Evolutionary conservation across 768 basidiomycete genomes (phyloP).

Genomic region (Psilocybe tampanensis): DNA sequence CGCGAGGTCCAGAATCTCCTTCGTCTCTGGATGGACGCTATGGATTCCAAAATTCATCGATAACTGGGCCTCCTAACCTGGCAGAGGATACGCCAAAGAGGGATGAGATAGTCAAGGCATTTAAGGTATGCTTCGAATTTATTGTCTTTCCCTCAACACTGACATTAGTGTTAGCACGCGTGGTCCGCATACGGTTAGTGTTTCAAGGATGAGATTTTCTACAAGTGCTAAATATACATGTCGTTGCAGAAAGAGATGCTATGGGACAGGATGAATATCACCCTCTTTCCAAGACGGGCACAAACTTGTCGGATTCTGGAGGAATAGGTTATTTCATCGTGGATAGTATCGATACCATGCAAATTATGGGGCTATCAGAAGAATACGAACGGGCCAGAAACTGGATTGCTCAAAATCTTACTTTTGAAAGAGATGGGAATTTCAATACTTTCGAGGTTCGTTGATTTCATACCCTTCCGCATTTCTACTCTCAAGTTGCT

Average conservation of each 20-base stretch:
- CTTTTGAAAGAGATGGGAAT: slow-evolving; percentile 78
- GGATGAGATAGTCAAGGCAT: slow-evolving; percentile 75
- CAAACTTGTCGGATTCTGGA: slow-evolving; percentile 76
- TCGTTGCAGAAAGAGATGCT: slow-evolving; percentile 74
- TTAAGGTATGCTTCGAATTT: slow-evolving; percentile 55
- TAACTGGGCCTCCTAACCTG: slow-evolving; percentile 8
- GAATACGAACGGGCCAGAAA: slow-evolving; percentile 80
- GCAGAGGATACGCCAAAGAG: slow-evolving; percentile 42
- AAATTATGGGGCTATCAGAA: slow-evolving; percentile 80
- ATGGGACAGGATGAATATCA: slow-evolving; percentile 95
- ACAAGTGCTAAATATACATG: not conserved
- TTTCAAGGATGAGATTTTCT: no score
- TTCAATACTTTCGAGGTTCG: slow-evolving; percentile 89
- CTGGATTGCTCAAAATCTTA: slow-evolving; percentile 73
- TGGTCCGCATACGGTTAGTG: slow-evolving; percentile 83
- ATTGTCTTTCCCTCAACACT: not conserved
- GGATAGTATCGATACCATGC: slow-evolving; percentile 88
- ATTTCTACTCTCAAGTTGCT: slow-evolving; percentile 53
- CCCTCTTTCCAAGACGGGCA: slow-evolving; percentile 73
- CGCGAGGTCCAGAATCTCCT: not conserved
- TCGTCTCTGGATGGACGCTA: slow-evolving; percentile 5
- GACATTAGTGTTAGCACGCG: slow-evolving; percentile 59
- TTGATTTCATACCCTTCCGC: slow-evolving; percentile 51
- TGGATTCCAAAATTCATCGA: slow-evolving; percentile 8
- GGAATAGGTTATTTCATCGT: slow-evolving; percentile 91